phyloP scores from a whole-genome alignment of 116 monocot species.

The Trichopus zeylanicus region DNA sequence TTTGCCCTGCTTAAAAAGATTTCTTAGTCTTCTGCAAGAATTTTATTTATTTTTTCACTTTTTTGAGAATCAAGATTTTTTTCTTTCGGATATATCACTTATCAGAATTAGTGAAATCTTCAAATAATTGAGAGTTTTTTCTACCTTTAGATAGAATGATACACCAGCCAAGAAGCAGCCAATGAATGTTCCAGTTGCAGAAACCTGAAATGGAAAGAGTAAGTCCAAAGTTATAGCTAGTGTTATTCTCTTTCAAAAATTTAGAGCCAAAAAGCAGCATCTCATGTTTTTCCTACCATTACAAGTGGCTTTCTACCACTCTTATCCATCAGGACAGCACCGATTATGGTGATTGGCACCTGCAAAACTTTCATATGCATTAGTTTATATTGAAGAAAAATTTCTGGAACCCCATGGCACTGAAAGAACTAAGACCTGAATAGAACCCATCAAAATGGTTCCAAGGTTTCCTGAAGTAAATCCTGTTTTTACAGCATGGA shows the following conservation, averaged over 20 bases:
- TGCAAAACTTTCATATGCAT: slow-evolving; percentile 3
- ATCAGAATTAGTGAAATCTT: background rate
- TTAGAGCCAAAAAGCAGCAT: background rate
- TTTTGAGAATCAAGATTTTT: too few relatives aligned
- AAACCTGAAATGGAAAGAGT: slow-evolving; percentile 30
- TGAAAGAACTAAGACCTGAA: slow-evolving; percentile 29
- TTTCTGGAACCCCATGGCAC: background rate
- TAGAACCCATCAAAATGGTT: slow-evolving; percentile 38
- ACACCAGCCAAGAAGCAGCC: slow-evolving; percentile 38
- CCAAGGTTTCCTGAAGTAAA: slow-evolving; percentile 47
- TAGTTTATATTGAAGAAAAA: background rate
- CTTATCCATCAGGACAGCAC: slow-evolving; percentile 66
- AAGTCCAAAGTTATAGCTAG: background rate
- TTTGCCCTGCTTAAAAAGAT: slow-evolving; percentile 25
- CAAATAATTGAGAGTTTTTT: too few relatives aligned
- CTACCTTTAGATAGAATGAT: slow-evolving; percentile 60
- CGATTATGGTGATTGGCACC: slow-evolving; percentile 57
- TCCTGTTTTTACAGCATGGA: slow-evolving; percentile 21
- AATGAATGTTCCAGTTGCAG: slow-evolving; percentile 47
- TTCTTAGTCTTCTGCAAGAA: background rate
- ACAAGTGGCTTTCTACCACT: slow-evolving; percentile 60
- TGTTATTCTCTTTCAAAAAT: background rate
- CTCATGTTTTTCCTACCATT: slow-evolving; percentile 25
- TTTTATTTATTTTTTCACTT: too few relatives aligned
- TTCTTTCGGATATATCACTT: too few relatives aligned